phyloP scores from a whole-genome alignment of 225 moss, liverwort and hornwort species.

The Asterella californica region DNA sequence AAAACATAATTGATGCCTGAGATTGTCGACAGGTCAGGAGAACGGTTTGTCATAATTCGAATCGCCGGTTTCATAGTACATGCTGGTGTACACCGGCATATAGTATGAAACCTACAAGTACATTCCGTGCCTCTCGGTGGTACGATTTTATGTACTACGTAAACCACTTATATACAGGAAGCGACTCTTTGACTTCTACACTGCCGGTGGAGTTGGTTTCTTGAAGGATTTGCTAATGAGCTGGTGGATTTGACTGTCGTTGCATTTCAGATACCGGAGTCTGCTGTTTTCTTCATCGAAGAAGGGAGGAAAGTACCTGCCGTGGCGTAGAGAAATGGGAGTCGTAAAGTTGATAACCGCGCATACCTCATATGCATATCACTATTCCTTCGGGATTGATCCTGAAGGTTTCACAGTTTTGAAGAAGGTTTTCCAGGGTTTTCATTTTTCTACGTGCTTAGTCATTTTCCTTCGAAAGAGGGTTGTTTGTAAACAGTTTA shows the following conservation, averaged over 20 bases:
- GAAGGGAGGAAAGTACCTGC: constrained; percentile 94
- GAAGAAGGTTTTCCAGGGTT: not conserved
- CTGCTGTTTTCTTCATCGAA: constrained; percentile 91
- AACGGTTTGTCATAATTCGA: too few relatives aligned
- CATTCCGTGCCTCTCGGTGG: too few relatives aligned
- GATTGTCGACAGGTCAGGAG: too few relatives aligned
- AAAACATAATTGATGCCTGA: too few relatives aligned
- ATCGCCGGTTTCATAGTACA: too few relatives aligned
- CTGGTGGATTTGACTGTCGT: not conserved
- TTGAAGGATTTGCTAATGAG: not conserved
- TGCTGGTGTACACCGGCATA: too few relatives aligned
- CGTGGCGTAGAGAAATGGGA: constrained; percentile 39
- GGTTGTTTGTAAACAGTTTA: not conserved
- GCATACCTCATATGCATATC: not conserved
- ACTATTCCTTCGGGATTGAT: not conserved
- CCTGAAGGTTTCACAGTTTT: not conserved
- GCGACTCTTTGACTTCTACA: too few relatives aligned
- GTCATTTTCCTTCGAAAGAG: not conserved
- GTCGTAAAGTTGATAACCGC: not conserved
- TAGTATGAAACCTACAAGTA: too few relatives aligned
- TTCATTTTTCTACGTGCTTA: not conserved
- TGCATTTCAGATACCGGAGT: constrained; percentile 71
- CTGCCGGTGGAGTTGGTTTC: too few relatives aligned
- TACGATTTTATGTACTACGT: too few relatives aligned
- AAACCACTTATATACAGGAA: too few relatives aligned